phyloP scores from a whole-genome alignment of 2,329 filamentous ascomycete species.

The Rhynchosporium graminicola region DNA sequence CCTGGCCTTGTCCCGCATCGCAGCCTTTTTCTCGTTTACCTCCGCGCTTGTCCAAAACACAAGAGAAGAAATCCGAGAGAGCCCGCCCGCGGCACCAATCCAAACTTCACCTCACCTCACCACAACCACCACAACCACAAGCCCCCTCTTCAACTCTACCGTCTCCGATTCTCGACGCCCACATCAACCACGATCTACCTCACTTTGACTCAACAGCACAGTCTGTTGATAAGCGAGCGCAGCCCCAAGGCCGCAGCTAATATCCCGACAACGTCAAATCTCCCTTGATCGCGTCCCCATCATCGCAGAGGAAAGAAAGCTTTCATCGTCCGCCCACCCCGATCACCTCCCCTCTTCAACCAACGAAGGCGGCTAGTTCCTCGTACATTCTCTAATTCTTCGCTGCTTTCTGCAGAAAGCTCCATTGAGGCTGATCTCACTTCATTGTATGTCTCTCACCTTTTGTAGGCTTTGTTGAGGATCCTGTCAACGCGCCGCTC shows the following conservation, averaged over 20 bases:
- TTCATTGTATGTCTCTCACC: conserved; percentile 37
- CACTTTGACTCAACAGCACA: conserved; percentile 14
- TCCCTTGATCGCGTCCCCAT: conserved; percentile 18
- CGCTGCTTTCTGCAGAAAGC: conserved; percentile 38
- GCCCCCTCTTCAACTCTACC: background rate
- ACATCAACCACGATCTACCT: conserved; percentile 11
- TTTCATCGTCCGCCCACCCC: conserved; percentile 4
- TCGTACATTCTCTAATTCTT: conserved; percentile 22
- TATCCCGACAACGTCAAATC: conserved; percentile 6
- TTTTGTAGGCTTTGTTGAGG: conserved; percentile 17
- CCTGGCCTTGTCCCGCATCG: background rate
- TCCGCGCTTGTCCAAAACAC: conserved; percentile 26
- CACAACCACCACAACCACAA: background rate
- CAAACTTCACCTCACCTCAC: background rate
- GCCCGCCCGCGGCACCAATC: conserved; percentile 24
- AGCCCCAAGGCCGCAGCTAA: conserved; percentile 17
- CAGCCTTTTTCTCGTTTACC: conserved; percentile 28
- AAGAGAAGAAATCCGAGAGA: conserved; percentile 27
- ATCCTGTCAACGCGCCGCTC: conserved; percentile 23
- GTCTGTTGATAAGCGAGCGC: conserved; percentile 18
- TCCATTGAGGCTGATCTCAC: conserved; percentile 39
- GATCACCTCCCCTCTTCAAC: conserved; percentile 15
- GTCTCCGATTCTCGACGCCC: conserved; percentile 16
- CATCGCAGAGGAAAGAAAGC: conserved; percentile 12
- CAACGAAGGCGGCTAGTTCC: conserved; percentile 22